Evolutionary conservation across 371 early-diverging fungal genomes (phyloP).

Genomic region (Mucor indicus): DNA sequence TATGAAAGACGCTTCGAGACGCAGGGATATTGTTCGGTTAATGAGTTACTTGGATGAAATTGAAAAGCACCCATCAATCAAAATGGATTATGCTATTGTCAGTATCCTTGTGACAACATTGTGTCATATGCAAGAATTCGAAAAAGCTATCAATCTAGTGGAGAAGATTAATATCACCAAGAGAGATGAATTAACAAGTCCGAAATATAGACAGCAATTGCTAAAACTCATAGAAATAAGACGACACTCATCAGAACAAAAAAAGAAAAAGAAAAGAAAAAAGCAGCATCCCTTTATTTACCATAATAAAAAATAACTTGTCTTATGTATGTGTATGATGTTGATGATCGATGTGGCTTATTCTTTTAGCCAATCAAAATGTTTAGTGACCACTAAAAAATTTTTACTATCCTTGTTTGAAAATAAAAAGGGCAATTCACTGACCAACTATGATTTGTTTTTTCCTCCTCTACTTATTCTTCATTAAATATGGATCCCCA

Average conservation of each 20-base stretch:
- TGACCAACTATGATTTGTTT: not conserved
- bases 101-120: slow-evolving; percentile 7
- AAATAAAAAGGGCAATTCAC: slow-evolving; percentile 1
- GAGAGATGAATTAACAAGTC: not conserved
- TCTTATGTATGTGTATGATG: not conserved
- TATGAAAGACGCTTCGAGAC: slow-evolving; percentile 17
- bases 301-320: not conserved
- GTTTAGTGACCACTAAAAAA: slow-evolving; percentile 7
- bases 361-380: slow-evolving; percentile 1
- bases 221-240: not conserved
- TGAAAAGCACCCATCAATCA: not conserved
- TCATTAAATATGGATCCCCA: slow-evolving; percentile 26
- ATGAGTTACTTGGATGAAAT: slow-evolving; percentile 13
- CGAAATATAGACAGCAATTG: not conserved
- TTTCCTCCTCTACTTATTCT: slow-evolving; percentile 18
- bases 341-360: not conserved
- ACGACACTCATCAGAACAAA: not conserved
- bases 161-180: not conserved
- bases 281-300: not conserved
- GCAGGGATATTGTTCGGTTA: slow-evolving; percentile 3
- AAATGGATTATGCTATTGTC: slow-evolving; percentile 9
- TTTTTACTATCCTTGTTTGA: not conserved
- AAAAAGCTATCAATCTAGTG: slow-evolving; percentile 7
- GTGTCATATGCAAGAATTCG: slow-evolving; percentile 4
- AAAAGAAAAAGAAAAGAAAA: slow-evolving; percentile 1